These are phyloP conservation scores for Diplodia seriata DNA, from an alignment of 2,329 filamentous ascomycete genomes.

Conservation along the genomic window DNA sequence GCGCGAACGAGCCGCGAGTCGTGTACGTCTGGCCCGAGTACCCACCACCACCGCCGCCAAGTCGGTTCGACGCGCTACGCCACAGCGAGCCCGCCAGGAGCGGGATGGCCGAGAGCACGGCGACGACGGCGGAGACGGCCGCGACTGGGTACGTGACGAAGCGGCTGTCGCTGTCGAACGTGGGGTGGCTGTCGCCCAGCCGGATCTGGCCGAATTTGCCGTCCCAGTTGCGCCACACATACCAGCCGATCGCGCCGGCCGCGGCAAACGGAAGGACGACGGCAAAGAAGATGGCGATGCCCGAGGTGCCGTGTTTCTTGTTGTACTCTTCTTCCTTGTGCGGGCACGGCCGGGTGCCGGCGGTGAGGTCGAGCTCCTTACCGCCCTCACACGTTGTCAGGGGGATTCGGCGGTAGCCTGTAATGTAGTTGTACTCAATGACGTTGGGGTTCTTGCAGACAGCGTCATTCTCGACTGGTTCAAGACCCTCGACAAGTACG, in stretches of 20 bases:
- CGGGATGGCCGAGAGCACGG: conserved; percentile 63
- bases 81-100: conserved; percentile 75
- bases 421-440: conserved; percentile 82
- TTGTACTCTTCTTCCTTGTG: conserved; percentile 84
- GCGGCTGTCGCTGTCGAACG: conserved; percentile 72
- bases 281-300: conserved; percentile 82
- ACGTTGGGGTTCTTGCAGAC: conserved; percentile 70
- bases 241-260: conserved; percentile 80
- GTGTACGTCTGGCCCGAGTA: conserved; percentile 75
- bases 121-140: conserved; percentile 61
- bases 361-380: conserved; percentile 72
- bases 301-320: conserved; percentile 72
- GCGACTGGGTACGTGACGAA: conserved; percentile 78
- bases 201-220: conserved; percentile 89
- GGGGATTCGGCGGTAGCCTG: conserved; percentile 87
- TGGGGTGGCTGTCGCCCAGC: conserved; percentile 69
- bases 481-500: conserved; percentile 74
- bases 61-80: conserved; percentile 63
- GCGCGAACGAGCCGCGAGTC: conserved; percentile 85
- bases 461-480: conserved; percentile 65
- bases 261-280: conserved; percentile 76
- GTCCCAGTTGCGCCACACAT: conserved; percentile 82
- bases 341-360: conserved; percentile 69
- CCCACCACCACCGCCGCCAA: conserved; percentile 61
- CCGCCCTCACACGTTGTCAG: conserved; percentile 86